A percentile compares a stretch with the other conserved stretches of the same genome.
Evolutionary conservation across 1,284 basidiomycete genomes (phyloP).

Genomic region (Ustilago shanxiensis): DNA sequence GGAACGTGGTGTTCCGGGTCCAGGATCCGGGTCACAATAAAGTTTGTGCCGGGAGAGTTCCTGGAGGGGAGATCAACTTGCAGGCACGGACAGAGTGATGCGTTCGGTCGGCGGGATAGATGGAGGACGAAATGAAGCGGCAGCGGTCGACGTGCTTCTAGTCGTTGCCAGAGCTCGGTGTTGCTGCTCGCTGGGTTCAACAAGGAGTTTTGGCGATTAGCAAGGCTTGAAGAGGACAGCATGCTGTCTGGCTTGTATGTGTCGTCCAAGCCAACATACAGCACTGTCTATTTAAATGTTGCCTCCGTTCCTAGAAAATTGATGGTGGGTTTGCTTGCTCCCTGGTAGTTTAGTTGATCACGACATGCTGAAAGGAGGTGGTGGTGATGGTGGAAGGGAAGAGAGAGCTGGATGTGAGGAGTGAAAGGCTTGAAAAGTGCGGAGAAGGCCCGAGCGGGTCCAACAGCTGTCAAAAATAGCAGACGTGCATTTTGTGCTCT

Average conservation of each 20-base stretch:
- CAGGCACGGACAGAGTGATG: conserved; percentile 36
- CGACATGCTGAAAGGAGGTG: background rate
- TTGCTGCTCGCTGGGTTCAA: background rate
- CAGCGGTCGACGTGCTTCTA: conserved; percentile 19
- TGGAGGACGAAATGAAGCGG: conserved; percentile 32
- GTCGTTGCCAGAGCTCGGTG: conserved; percentile 18
- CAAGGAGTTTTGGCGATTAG: background rate
- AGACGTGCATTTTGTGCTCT: conserved; percentile 2
- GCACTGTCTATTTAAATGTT: no score
- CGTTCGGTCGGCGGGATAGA: conserved; percentile 34
- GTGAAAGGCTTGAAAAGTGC: background rate
- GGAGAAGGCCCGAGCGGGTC: conserved; percentile 5
- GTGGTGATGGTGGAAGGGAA: background rate
- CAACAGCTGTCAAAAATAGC: conserved; percentile 13
- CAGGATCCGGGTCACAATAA: conserved; percentile 37
- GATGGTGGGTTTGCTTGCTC: background rate
- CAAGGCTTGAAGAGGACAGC: background rate
- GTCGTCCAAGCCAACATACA: no score
- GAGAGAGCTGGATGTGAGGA: background rate
- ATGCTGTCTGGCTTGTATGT: background rate
- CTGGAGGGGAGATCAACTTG: conserved; percentile 10
- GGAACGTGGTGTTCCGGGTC: conserved; percentile 48
- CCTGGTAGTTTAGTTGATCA: background rate
- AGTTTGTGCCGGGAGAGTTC: background rate
- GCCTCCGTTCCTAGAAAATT: no score